phyloP scores from a whole-genome alignment of 495 filamentous ascomycete genomes.

The Aspergillus biplanus region DNA sequence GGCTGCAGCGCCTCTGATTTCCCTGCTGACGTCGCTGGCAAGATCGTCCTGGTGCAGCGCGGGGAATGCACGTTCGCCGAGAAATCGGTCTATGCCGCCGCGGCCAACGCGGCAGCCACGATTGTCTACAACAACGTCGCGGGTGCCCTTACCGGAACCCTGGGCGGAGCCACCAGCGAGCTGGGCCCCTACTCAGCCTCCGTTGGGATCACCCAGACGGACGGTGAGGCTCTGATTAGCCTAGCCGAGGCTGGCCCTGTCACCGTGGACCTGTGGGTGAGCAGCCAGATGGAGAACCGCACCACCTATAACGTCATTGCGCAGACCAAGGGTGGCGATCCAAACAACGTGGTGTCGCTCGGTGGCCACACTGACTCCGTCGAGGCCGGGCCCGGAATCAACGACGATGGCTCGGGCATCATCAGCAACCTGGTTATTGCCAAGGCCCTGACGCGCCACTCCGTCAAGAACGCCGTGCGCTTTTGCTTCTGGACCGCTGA shows the following conservation, averaged over 20 bases:
- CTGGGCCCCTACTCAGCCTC: slow-evolving; percentile 55
- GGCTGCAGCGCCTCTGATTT: slow-evolving; percentile 63
- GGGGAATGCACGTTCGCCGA: slow-evolving; percentile 63
- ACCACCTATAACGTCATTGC: slow-evolving; percentile 70
- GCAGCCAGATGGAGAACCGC: slow-evolving; percentile 49
- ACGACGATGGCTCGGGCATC: slow-evolving; percentile 69
- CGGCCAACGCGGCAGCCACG: slow-evolving; percentile 59
- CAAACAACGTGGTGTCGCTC: slow-evolving; percentile 62
- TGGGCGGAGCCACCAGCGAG: slow-evolving; percentile 53
- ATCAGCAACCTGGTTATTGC: slow-evolving; percentile 68
- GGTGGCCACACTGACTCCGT: slow-evolving; percentile 76
- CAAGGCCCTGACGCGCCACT: slow-evolving; percentile 58
- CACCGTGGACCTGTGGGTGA: slow-evolving; percentile 33
- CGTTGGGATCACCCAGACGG: slow-evolving; percentile 54
- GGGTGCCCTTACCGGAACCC: slow-evolving; percentile 56
- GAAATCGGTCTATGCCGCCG: slow-evolving; percentile 63
- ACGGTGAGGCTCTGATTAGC: slow-evolving; percentile 52
- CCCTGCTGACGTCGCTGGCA: slow-evolving; percentile 55
- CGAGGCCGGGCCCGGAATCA: slow-evolving; percentile 63
- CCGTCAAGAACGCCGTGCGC: slow-evolving; percentile 67
- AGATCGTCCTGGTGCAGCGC: slow-evolving; percentile 65
- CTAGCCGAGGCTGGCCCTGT: slow-evolving; percentile 40
- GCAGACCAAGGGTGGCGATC: slow-evolving; percentile 65
- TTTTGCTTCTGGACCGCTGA: slow-evolving; percentile 74
- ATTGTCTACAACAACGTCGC: slow-evolving; percentile 70